Conservation (phyloP, 257 asterid species). For the Nicotiana sylvestris region DNA sequence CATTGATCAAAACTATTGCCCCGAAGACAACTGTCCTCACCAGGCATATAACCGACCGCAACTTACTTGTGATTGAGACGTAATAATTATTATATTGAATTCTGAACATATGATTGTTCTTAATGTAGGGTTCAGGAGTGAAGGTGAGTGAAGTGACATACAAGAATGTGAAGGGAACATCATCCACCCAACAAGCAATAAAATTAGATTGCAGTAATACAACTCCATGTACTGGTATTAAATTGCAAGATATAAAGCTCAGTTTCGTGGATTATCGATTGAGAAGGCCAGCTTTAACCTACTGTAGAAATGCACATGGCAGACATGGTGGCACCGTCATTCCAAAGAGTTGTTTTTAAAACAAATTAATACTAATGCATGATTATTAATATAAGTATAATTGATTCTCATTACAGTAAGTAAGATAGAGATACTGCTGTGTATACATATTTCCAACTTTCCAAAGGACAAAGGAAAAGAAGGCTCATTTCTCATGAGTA, state of each 20-base stretch:
- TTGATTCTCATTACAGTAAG: not conserved
- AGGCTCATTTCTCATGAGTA: not conserved
- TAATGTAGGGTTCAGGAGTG: not conserved
- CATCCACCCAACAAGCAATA: not conserved
- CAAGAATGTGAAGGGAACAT: not conserved
- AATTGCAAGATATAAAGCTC: conserved; percentile 4
- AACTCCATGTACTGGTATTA: not conserved
- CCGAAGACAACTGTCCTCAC: not conserved
- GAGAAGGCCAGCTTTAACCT: not conserved
- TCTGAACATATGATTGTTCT: not conserved
- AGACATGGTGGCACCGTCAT: not conserved
- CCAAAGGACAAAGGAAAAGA: not conserved
- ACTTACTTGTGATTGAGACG: too few species aligned
- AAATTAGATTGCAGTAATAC: conserved; percentile 5
- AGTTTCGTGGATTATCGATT: not conserved
- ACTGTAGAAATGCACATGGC: conserved; percentile 1
- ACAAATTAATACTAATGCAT: not conserved
- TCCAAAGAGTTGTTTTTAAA: not conserved
- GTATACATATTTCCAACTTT: not conserved
- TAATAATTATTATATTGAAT: not conserved
- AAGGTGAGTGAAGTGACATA: not conserved
- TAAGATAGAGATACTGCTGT: not conserved
- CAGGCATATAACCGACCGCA: not conserved
- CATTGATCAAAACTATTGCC: conserved; percentile 6
- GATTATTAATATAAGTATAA: too few species aligned